phyloP scores from a whole-genome alignment of 768 basidiomycete species.

The Leccinum broughii region DNA sequence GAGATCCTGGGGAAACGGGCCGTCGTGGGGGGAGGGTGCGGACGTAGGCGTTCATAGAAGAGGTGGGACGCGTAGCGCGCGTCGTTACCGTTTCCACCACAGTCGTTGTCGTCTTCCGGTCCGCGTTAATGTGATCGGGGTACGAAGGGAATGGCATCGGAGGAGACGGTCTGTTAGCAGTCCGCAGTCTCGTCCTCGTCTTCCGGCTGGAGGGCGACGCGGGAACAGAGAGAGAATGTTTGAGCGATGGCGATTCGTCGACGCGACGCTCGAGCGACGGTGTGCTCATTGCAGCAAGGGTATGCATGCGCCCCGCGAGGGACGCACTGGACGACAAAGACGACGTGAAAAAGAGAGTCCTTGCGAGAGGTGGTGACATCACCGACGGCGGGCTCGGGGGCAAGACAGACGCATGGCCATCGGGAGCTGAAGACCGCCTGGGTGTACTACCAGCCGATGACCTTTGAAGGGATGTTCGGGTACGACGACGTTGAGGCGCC shows the following conservation, averaged over 20 bases:
- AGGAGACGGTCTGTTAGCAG: conserved; percentile 1
- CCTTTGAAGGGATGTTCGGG: conserved; percentile 4
- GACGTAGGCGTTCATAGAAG: conserved; percentile 2
- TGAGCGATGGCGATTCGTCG: conserved; percentile 8
- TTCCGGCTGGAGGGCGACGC: conserved; percentile 18
- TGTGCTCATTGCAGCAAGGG: not conserved
- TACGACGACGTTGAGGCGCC: conserved; percentile 19
- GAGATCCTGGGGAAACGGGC: conserved; percentile 10
- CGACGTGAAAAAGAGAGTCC: conserved; percentile 52
- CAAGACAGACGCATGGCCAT: conserved; percentile 41
- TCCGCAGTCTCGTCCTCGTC: conserved; percentile 6
- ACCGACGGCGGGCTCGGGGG: conserved; percentile 58
- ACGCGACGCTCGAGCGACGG: not conserved
- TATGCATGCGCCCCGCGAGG: conserved; percentile 9
- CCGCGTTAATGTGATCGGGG: not conserved
- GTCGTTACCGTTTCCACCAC: not conserved
- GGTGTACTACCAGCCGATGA: not conserved
- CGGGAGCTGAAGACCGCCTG: conserved; percentile 19
- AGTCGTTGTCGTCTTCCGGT: not conserved
- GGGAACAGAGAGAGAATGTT: conserved; percentile 24
- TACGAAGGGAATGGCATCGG: conserved; percentile 28
- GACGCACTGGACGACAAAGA: conserved; percentile 18
- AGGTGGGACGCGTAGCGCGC: not conserved
- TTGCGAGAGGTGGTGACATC: conserved; percentile 57
- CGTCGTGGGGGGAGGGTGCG: too few species aligned